phyloP scores from a whole-genome alignment of 2,329 filamentous ascomycete species.

The Teratosphaeria destructans region DNA sequence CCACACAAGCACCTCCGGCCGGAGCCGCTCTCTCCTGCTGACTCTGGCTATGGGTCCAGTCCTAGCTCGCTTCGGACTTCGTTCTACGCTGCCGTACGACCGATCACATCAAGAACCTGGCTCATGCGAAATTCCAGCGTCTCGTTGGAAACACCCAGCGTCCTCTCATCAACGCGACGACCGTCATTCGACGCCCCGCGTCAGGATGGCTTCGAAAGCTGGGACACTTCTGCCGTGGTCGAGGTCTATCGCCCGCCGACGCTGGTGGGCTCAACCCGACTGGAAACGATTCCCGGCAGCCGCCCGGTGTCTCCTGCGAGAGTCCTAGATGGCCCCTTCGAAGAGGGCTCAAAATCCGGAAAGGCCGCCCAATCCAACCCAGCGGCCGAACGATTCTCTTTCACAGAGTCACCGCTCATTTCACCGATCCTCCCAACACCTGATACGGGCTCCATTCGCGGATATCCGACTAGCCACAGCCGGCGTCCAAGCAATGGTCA shows the following conservation, averaged over 20 bases:
- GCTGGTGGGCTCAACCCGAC: slow-evolving; percentile 42
- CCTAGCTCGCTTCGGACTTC: slow-evolving; percentile 12
- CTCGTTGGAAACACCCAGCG: slow-evolving; percentile 26
- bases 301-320: slow-evolving; percentile 54
- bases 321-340: slow-evolving; percentile 44
- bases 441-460: background rate
- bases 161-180: slow-evolving; percentile 20
- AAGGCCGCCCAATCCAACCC: background rate
- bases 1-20: slow-evolving; percentile 12
- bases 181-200: slow-evolving; percentile 23
- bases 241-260: slow-evolving; percentile 24
- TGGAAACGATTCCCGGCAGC: slow-evolving; percentile 64
- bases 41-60: slow-evolving; percentile 10
- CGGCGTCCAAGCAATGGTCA: slow-evolving; percentile 34
- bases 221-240: slow-evolving; percentile 61
- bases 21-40: slow-evolving; percentile 13
- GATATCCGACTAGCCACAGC: background rate
- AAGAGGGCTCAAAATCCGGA: background rate
- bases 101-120: slow-evolving; percentile 47
- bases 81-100: slow-evolving; percentile 33
- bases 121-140: slow-evolving; percentile 46
- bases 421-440: background rate
- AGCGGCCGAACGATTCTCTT: slow-evolving; percentile 3
- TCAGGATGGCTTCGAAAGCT: slow-evolving; percentile 58
- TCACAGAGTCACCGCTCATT: slow-evolving; percentile 7